These are phyloP conservation scores for Eucalyptus pumila DNA, from an alignment of 345 rosid genomes.

Conservation along the genomic window DNA sequence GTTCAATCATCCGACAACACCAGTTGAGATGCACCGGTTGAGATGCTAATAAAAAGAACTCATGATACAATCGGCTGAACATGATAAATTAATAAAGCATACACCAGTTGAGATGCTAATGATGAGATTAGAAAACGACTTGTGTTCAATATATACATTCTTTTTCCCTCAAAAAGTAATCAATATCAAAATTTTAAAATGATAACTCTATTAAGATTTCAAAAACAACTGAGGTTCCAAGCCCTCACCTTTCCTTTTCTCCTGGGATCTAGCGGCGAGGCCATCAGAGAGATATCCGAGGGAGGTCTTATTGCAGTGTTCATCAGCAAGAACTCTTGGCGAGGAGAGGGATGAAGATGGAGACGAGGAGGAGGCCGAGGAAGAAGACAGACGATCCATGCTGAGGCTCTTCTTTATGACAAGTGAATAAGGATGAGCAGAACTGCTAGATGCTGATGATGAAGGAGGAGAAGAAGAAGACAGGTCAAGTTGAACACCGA, in stretches of 20 bases:
- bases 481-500: constrained; percentile 41
- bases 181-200: not conserved
- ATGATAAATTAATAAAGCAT: not conserved
- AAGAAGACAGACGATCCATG: constrained; percentile 30
- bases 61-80: not conserved
- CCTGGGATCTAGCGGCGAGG: constrained; percentile 11
- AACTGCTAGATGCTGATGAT: constrained; percentile 1
- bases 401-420: constrained; percentile 32
- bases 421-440: not conserved
- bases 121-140: not conserved
- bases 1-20: not conserved
- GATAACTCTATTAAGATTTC: not conserved
- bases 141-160: not conserved
- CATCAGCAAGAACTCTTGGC: constrained; percentile 13
- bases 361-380: constrained; percentile 5
- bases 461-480: not conserved
- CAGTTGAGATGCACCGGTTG: too few species aligned
- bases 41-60: not conserved
- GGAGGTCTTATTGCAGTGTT: constrained; percentile 10
- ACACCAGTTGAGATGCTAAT: not conserved
- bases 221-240: not conserved
- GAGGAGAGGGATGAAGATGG: constrained; percentile 17
- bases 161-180: not conserved
- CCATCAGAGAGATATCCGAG: constrained; percentile 31
- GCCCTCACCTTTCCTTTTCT: constrained; percentile 33